These are phyloP conservation scores for Euryodendron excelsum DNA, from an alignment of 148 eudicot species.

Conservation along the genomic window DNA sequence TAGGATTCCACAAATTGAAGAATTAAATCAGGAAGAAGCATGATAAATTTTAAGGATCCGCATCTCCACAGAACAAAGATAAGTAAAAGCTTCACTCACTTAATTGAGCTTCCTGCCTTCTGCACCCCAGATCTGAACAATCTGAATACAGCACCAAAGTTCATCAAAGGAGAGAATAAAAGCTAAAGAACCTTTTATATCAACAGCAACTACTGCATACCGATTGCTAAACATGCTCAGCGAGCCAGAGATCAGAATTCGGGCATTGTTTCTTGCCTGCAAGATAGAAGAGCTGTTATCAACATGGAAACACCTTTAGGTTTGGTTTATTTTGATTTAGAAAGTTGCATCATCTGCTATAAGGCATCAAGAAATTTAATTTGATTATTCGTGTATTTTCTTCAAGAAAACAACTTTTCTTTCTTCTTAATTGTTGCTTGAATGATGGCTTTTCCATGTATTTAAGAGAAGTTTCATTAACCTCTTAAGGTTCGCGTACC, in stretches of 20 bases:
- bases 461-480: too few species aligned
- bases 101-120: slow-evolving; percentile 69
- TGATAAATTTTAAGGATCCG: neutral
- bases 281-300: neutral
- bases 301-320: neutral
- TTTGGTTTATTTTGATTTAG: neutral
- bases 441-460: neutral
- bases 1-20: neutral
- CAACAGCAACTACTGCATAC: slow-evolving; percentile 31
- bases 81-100: slow-evolving; percentile 40
- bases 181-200: neutral
- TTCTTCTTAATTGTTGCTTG: neutral
- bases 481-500: too few species aligned
- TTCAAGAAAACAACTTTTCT: neutral
- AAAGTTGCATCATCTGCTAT: neutral
- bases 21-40: neutral
- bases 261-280: slow-evolving; percentile 93
- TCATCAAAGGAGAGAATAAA: neutral
- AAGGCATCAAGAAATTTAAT: neutral
- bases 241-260: slow-evolving; percentile 75
- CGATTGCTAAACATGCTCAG: slow-evolving; percentile 72
- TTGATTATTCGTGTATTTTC: neutral
- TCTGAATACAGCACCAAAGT: slow-evolving; percentile 34
- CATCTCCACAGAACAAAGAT: neutral
- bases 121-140: slow-evolving; percentile 69